Evolutionary conservation across 192 early-diverging fungal species (phyloP).

Genomic region (Linnemannia exigua): DNA sequence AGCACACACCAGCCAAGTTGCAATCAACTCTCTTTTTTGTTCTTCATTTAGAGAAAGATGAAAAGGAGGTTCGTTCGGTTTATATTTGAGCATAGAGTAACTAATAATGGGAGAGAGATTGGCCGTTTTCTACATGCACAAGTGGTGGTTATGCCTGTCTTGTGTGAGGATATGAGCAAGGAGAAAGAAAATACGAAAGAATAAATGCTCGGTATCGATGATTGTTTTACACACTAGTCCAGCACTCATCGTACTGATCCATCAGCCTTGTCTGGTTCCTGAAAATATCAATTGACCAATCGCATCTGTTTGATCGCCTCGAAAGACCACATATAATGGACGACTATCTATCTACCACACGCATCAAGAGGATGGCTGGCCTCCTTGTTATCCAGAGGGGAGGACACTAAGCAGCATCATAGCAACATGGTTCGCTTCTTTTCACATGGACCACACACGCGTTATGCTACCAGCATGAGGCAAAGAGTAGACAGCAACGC

Average conservation of each 20-base stretch:
- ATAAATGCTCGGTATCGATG: background rate
- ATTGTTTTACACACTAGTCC: background rate
- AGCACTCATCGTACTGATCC: background rate
- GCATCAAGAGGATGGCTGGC: too few relatives aligned
- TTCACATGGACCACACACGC: slow-evolving; percentile 3
- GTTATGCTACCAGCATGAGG: background rate
- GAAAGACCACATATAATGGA: background rate
- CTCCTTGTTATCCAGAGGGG: too few relatives aligned
- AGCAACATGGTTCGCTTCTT: background rate
- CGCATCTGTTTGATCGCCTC: background rate
- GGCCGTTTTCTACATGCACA: background rate
- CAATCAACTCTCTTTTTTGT: background rate
- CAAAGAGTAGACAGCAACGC: background rate
- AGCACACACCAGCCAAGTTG: background rate
- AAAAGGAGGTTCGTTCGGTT: background rate
- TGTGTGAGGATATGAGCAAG: background rate
- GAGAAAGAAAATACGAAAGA: background rate
- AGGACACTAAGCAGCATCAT: too few relatives aligned
- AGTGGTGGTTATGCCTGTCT: background rate
- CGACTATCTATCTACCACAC: background rate
- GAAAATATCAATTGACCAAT: slow-evolving; percentile 4
- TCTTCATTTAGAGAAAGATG: background rate
- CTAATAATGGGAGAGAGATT: background rate
- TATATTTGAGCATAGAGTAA: background rate
- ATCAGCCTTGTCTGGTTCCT: background rate